Evolutionary conservation across 2,329 filamentous ascomycete genomes (phyloP).

Genomic region (Beauveria varroae): DNA sequence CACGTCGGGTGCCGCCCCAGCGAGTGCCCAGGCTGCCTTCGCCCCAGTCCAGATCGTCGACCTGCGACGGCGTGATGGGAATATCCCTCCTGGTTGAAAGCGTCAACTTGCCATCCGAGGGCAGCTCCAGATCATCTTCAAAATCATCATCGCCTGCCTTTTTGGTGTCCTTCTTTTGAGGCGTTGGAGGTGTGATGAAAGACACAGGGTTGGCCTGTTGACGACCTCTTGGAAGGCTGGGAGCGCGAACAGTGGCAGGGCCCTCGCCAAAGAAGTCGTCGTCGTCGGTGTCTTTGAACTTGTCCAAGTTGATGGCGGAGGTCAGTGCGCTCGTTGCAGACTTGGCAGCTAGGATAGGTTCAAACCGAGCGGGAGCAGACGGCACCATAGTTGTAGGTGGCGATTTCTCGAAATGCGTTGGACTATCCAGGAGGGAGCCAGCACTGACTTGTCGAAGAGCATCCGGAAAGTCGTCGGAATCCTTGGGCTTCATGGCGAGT

Average conservation of each 20-base stretch:
- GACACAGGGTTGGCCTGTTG: conserved; percentile 42
- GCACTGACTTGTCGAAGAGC: conserved; percentile 59
- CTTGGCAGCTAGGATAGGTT: conserved; percentile 19
- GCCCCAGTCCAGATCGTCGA: conserved; percentile 85
- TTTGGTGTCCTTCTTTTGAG: conserved; percentile 34
- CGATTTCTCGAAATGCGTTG: conserved; percentile 34
- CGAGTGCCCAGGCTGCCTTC: conserved; percentile 89
- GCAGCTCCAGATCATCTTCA: conserved; percentile 65
- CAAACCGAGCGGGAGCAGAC: conserved; percentile 14
- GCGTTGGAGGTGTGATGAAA: conserved; percentile 49
- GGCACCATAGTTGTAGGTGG: conserved; percentile 17
- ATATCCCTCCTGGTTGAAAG: conserved; percentile 55
- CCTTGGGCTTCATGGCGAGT: conserved; percentile 58
- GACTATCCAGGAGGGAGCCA: conserved; percentile 45
- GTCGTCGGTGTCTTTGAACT: conserved; percentile 56
- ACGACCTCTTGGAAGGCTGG: conserved; percentile 56
- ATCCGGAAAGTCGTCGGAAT: conserved; percentile 57
- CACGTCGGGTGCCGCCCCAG: conserved; percentile 77
- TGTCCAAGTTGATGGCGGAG: conserved; percentile 51
- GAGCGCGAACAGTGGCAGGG: conserved; percentile 59
- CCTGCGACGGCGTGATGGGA: conserved; percentile 53
- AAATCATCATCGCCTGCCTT: conserved; percentile 54
- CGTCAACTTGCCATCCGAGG: conserved; percentile 56
- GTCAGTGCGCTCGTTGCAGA: conserved; percentile 28
- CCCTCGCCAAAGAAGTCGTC: conserved; percentile 59